These are phyloP conservation scores for Cymbomonas tetramitiformis DNA, from an alignment of 139 green algal genomes.

Conservation along the genomic window DNA sequence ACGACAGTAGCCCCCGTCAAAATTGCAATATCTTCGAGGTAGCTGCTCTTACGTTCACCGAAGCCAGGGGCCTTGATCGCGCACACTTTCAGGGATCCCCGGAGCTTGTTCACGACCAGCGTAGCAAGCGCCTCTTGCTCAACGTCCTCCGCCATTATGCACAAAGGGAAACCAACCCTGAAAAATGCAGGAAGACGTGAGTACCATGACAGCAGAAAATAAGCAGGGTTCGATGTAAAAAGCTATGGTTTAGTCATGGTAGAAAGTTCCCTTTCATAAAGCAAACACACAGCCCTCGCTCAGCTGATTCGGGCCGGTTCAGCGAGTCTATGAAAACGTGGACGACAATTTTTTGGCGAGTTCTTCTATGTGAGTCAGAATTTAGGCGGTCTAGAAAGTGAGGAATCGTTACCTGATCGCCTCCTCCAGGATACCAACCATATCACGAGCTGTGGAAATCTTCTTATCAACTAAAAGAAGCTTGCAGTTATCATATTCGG, in stretches of 20 bases:
- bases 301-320: no score
- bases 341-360: no score
- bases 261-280: no score
- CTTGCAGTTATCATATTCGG: conserved; percentile 40
- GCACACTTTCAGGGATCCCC: conserved; percentile 78
- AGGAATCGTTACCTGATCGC: conserved; percentile 77
- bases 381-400: no score
- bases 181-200: no score
- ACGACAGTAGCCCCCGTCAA: conserved; percentile 82
- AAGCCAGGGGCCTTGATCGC: conserved; percentile 95
- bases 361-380: no score
- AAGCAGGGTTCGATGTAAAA: no score
- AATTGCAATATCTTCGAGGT: conserved; percentile 99
- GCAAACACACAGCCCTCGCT: no score
- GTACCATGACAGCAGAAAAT: no score
- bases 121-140: conserved; percentile 98
- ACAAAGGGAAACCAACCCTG: conserved; percentile 80
- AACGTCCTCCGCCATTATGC: conserved; percentile 98
- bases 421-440: conserved; percentile 82
- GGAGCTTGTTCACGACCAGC: conserved; percentile 98
- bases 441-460: conserved; percentile 86
- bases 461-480: conserved; percentile 99
- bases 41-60: conserved; percentile 90
- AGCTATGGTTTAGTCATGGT: no score
- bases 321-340: no score